Conservation (phyloP, 768 basidiomycete genomes). For the Mycena vulgaris region DNA sequence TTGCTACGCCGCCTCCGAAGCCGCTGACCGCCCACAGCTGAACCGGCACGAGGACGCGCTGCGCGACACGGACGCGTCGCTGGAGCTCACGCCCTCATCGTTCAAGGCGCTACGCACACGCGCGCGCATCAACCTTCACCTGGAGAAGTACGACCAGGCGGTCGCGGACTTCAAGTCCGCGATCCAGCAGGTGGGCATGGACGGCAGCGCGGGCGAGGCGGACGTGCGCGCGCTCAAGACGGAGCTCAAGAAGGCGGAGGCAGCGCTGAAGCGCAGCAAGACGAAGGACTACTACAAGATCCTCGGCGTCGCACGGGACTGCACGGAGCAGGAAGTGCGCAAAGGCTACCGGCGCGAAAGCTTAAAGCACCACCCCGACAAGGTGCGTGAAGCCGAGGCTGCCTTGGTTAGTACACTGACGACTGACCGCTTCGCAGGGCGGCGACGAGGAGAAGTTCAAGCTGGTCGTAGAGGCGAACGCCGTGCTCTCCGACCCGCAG, state of each 20-base stretch:
- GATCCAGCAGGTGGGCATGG: slow-evolving; percentile 78
- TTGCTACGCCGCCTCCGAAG: slow-evolving; percentile 14
- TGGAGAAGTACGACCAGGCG: slow-evolving; percentile 81
- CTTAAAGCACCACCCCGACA: slow-evolving; percentile 89
- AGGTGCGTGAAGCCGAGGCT: slow-evolving; percentile 58
- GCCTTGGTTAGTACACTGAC: slow-evolving; percentile 1
- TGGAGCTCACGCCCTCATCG: slow-evolving; percentile 72
- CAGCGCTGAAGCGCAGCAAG: slow-evolving; percentile 87
- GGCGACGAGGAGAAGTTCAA: slow-evolving; percentile 98
- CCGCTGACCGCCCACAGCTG: slow-evolving; percentile 59
- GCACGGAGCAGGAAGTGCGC: slow-evolving; percentile 83
- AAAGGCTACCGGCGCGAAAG: slow-evolving; percentile 93
- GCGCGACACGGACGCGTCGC: slow-evolving; percentile 77
- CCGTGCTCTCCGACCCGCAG: slow-evolving; percentile 84
- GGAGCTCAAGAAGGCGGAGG: slow-evolving; percentile 88
- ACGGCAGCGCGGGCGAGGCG: slow-evolving; percentile 67
- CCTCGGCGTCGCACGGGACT: slow-evolving; percentile 72
- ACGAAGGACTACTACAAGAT: slow-evolving; percentile 94
- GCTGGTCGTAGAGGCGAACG: slow-evolving; percentile 85
- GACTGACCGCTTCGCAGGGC: slow-evolving; percentile 69
- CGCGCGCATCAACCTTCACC: slow-evolving; percentile 81
- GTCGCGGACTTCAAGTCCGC: slow-evolving; percentile 87
- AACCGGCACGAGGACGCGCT: slow-evolving; percentile 79
- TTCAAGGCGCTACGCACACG: slow-evolving; percentile 93
- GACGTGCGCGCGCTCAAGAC: slow-evolving; percentile 73